Base-by-base conservation (phyloP, 306 rosid genomes). In the Cicer pinnatifidum region DNA sequence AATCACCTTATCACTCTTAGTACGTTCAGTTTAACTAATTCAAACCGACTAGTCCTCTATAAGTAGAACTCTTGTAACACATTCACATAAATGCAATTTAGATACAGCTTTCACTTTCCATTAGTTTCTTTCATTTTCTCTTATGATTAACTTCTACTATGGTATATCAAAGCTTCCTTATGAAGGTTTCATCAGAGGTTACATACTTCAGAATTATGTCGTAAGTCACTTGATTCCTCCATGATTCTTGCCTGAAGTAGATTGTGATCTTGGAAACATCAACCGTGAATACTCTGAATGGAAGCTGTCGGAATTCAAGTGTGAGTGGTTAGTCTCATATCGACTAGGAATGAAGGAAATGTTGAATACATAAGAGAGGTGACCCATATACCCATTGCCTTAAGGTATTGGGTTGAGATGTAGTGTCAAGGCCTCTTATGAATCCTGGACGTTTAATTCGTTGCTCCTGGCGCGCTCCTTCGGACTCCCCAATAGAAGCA, bases 41-140 rank as follows among this genome's bases (percentile, higher is more conserved):
- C 11, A 35, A 60, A 37, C 45, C 7, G 45, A 60, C 23, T n/a
- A 37, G 67, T 60, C 65, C 13, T 56, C 38, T 56, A 54, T 20
- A 56, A 56, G 37, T 56, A 56, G 38, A 19, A 59, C 43, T 28
- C n/a, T 33, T 59, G 65, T 28, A 59, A 59, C 65, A 2, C 41
- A 33, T 33, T 59, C 17, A 28, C 17, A 59, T 59, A 33, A 5
- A 59, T 11, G 9, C 39, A 59, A 59, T 28, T 57, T 19, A 33
- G 43, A 33, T 28, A 19, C 65, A 7, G 43, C 43, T 12, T 59
- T 11, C 63, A 57, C 43, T 28, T 28, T 58, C 43, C 40, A 58
- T 11, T 7, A 59, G 16, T 28, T 59, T 59, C 65, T 59, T 46
- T 59, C 43, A 59, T 33, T 59, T 19, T 28, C 65, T 59, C 43